Percentiles rank a stretch among this genome's conserved stretches.
Evolutionary conservation across 371 early-diverging fungal species (phyloP).

Genomic region (Blakeslea trispora): DNA sequence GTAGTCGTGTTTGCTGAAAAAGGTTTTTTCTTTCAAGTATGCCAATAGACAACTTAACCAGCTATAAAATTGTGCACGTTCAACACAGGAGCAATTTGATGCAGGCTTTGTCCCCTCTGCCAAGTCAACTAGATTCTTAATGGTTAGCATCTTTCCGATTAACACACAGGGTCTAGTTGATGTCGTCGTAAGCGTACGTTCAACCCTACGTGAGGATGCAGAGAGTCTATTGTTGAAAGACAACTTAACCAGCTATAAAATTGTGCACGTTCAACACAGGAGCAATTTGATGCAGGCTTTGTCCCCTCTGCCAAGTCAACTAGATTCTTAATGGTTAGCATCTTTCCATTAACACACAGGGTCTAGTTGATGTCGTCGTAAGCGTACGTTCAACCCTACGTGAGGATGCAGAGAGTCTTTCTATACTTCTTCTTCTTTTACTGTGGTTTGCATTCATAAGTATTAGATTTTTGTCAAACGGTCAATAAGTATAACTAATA

Average conservation of each 20-base stretch:
- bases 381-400: constrained; percentile 7
- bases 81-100: constrained; percentile 12
- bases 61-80: constrained; percentile 6
- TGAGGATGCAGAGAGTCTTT: constrained; percentile 16
- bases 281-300: constrained; percentile 11
- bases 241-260: constrained; percentile 6
- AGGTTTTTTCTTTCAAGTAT: constrained; percentile 2
- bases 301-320: constrained; percentile 13
- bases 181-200: constrained; percentile 12
- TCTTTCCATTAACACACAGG: constrained; percentile 13
- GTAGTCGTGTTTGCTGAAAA: constrained; percentile 1
- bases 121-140: constrained; percentile 16
- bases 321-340: constrained; percentile 16
- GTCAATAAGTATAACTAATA: constrained; percentile 2
- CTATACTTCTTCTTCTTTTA: constrained; percentile 8
- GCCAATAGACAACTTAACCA: constrained; percentile 3
- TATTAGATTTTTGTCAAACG: not conserved
- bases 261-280: constrained; percentile 12
- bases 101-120: constrained; percentile 9
- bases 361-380: constrained; percentile 16
- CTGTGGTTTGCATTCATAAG: constrained; percentile 2
- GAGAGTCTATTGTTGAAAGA: constrained; percentile 2
- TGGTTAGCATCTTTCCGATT: constrained; percentile 16
- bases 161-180: constrained; percentile 13
- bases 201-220: constrained; percentile 12